Evolutionary conservation across 1,139 yeast genomes (phyloP), one percentile per base, ranked within the genome.

Genomic region (Hyphopichia burtonii): DNA sequence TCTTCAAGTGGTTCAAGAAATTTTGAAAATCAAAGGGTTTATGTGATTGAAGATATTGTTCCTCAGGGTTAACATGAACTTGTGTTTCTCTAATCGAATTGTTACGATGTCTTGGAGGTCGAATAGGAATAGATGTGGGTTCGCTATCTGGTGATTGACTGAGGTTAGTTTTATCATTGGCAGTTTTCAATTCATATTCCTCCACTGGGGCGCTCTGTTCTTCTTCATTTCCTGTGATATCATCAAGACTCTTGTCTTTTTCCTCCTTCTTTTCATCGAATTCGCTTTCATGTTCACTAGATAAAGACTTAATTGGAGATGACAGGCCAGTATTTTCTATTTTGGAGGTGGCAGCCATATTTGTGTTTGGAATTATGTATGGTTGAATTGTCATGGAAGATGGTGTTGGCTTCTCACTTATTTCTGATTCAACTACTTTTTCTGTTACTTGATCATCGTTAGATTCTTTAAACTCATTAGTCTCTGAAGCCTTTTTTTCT

Each of bases 11-110:
- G 6, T 75, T 71, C 31, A 91, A 70, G 58, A 94, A 94, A 19
- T 74, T 68, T 56, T 87, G 96, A 61, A 91, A 93, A 59, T 93
- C 96, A 64, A 89, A 87, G 2, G 86, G 66, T 65, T 71, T 58
- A 46, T 72, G 77, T 0, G 77, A 71, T 43, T 63, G 71, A 43
- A 68, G 71, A 39, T 65, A 58, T 40, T 65, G 69, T 30, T 66
- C 68, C 10, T 51, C 52, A 7, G 66, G 59, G 38, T 57, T 55
- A 7, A 59, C 53, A 11, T 38, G 47, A 36, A 43, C 25, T 44
- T 43, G 37, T n/a, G 33, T 18, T 11, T 28, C 31, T 18, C 30
- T 27, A 4, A 34, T 38, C 12, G 37, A 38, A 15, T 38, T 34
- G 22, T 38, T 33, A 16, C 36, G 34, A 18, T 12, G 7, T 19